A percentile compares a stretch with the other conserved stretches of the same genome.
These are phyloP conservation scores for Lentinus brumalis DNA, from an alignment of 768 basidiomycete species.

Conservation along the genomic window DNA sequence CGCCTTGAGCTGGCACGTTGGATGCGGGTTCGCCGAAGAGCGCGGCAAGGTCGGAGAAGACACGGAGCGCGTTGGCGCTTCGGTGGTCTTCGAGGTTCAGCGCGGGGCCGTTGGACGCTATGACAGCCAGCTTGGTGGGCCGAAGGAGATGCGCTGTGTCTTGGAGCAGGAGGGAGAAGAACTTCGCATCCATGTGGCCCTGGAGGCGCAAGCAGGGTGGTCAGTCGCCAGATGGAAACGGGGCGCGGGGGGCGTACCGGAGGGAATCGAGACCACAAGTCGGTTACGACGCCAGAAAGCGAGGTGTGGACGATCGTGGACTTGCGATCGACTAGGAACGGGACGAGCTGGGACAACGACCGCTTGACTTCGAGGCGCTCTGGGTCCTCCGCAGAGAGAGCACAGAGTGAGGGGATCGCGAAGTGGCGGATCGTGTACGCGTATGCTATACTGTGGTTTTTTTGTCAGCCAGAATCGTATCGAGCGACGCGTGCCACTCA, in stretches of 20 bases:
- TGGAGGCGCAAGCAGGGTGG: conserved; percentile 9
- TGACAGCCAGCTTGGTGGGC: conserved; percentile 39
- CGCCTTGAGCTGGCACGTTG: conserved; percentile 11
- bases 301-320: conserved; percentile 56
- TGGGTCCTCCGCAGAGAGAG: conserved; percentile 38
- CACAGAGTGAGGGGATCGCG: conserved; percentile 57
- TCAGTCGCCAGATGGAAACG: not conserved
- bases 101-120: conserved; percentile 14
- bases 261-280: conserved; percentile 66
- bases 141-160: conserved; percentile 58
- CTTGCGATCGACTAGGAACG: conserved; percentile 64
- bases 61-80: conserved; percentile 43
- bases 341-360: conserved; percentile 54
- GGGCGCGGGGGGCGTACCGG: conserved; percentile 38
- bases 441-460: conserved; percentile 59
- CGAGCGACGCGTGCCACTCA: conserved; percentile 38
- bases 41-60: conserved; percentile 55
- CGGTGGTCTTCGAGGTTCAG: conserved; percentile 39
- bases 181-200: conserved; percentile 38
- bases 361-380: conserved; percentile 50
- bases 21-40: conserved; percentile 37
- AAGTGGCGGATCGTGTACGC: conserved; percentile 66
- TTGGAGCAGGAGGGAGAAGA: conserved; percentile 54
- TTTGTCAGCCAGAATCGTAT: not conserved
- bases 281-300: conserved; percentile 55